Evolutionary conservation across 2,329 filamentous ascomycete genomes (phyloP).

Genomic region (Aspergillus puulaauensis): DNA sequence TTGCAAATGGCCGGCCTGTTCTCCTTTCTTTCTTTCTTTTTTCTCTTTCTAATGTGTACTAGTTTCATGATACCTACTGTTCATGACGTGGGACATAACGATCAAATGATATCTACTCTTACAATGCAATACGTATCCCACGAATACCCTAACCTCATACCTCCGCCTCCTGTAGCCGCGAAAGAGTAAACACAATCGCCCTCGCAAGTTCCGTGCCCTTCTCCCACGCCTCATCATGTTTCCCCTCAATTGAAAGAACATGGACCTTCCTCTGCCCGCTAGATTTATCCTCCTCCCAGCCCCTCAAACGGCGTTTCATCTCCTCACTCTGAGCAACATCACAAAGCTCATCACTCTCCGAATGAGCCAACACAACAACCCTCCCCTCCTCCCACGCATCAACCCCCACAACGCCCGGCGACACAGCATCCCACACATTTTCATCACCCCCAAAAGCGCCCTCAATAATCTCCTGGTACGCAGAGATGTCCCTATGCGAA

Average conservation of each 20-base stretch:
- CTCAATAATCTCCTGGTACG: slow-evolving; percentile 41
- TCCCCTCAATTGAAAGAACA: slow-evolving; percentile 36
- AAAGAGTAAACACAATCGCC: slow-evolving; percentile 34
- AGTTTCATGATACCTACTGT: slow-evolving; percentile 16
- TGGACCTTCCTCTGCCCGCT: slow-evolving; percentile 39
- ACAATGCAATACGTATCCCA: neutral
- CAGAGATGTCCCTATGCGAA: slow-evolving; percentile 28
- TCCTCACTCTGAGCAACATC: slow-evolving; percentile 36
- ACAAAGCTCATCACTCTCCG: slow-evolving; percentile 42
- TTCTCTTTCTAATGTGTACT: slow-evolving; percentile 24
- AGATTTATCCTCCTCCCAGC: slow-evolving; percentile 38
- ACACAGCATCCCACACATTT: slow-evolving; percentile 38
- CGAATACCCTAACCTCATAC: neutral
- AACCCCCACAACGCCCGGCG: slow-evolving; percentile 38
- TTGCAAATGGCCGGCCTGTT: slow-evolving; percentile 25
- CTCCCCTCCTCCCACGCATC: slow-evolving; percentile 34
- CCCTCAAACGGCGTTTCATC: slow-evolving; percentile 53
- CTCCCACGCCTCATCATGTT: slow-evolving; percentile 45
- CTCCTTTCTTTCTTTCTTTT: slow-evolving; percentile 19
- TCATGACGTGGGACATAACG: slow-evolving; percentile 11
- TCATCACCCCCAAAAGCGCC: slow-evolving; percentile 44
- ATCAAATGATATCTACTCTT: slow-evolving; percentile 3
- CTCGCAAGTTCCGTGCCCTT: slow-evolving; percentile 41
- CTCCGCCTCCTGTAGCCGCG: slow-evolving; percentile 27
- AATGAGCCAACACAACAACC: slow-evolving; percentile 42